These are phyloP conservation scores for Lichtheimia hyalospora DNA, from an alignment of 371 early-diverging fungal species.

Conservation along the genomic window DNA sequence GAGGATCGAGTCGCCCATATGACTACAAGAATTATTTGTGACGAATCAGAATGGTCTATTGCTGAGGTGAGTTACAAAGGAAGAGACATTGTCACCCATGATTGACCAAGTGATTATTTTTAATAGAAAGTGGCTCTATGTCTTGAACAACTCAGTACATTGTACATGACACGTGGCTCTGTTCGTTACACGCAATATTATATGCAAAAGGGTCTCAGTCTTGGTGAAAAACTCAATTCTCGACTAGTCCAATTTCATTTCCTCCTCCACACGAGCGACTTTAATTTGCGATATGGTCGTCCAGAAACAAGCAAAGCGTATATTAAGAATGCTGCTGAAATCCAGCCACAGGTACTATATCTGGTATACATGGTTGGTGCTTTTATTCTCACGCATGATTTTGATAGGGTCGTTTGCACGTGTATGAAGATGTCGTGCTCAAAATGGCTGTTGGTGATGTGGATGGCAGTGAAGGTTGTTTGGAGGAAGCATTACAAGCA, in stretches of 20 bases:
- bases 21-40: conserved; percentile 15
- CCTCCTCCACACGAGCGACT: conserved; percentile 52
- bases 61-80: conserved; percentile 23
- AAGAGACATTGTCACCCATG: not conserved
- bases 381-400: not conserved
- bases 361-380: not conserved
- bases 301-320: conserved; percentile 39
- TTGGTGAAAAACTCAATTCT: conserved; percentile 56
- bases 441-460: conserved; percentile 51
- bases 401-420: conserved; percentile 16
- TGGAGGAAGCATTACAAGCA: conserved; percentile 41
- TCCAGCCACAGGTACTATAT: conserved; percentile 19
- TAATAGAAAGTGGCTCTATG: conserved; percentile 44
- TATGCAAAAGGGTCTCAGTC: conserved; percentile 53
- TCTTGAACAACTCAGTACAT: conserved; percentile 48
- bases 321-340: conserved; percentile 22
- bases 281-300: conserved; percentile 49
- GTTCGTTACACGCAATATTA: conserved; percentile 70
- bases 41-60: conserved; percentile 44
- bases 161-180: conserved; percentile 67
- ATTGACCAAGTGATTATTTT: not conserved
- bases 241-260: conserved; percentile 42
- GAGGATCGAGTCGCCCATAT: not conserved
- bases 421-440: conserved; percentile 21
- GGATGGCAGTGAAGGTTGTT: conserved; percentile 28